Conservation (phyloP, 2,329 filamentous ascomycete species). For the Xylaria multiplex region DNA sequence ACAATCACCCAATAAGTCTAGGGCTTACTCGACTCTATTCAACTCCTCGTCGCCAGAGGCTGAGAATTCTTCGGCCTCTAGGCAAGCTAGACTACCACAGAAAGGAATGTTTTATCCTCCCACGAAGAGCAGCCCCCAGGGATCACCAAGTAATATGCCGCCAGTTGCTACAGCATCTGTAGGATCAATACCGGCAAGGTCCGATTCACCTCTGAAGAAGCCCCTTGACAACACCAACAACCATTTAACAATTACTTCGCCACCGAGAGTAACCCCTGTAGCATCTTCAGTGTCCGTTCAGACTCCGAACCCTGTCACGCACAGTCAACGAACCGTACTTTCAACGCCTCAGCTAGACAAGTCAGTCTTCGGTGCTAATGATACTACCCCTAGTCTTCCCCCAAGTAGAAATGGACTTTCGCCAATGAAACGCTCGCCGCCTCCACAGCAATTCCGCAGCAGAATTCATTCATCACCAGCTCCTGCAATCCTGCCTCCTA, state of each 20-base stretch:
- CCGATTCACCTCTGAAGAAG: slow-evolving; percentile 46
- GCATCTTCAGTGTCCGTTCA: slow-evolving; percentile 40
- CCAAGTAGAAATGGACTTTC: slow-evolving; percentile 61
- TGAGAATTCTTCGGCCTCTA: slow-evolving; percentile 30
- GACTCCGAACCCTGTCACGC: slow-evolving; percentile 40
- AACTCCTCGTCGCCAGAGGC: slow-evolving; percentile 48
- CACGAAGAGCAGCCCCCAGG: slow-evolving; percentile 38
- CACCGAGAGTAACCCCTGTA: slow-evolving; percentile 42
- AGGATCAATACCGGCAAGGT: slow-evolving; percentile 39
- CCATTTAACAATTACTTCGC: slow-evolving; percentile 42
- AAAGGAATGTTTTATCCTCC: slow-evolving; percentile 50
- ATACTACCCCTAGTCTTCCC: slow-evolving; percentile 54
- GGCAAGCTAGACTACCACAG: slow-evolving; percentile 43
- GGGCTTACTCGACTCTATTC: slow-evolving; percentile 53
- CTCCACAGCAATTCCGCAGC: slow-evolving; percentile 47
- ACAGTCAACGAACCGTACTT: slow-evolving; percentile 37
- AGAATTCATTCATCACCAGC: slow-evolving; percentile 46
- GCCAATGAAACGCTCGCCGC: slow-evolving; percentile 63
- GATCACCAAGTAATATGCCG: slow-evolving; percentile 38
- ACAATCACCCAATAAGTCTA: slow-evolving; percentile 54
- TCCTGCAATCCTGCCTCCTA: slow-evolving; percentile 65
- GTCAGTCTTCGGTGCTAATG: slow-evolving; percentile 41
- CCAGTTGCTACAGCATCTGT: slow-evolving; percentile 39
- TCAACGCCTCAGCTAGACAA: slow-evolving; percentile 52
- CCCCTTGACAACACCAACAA: slow-evolving; percentile 41